These are phyloP conservation scores for Houttuynia cordata DNA, from an alignment of 164 flowering plant genomes.

Conservation along the genomic window DNA sequence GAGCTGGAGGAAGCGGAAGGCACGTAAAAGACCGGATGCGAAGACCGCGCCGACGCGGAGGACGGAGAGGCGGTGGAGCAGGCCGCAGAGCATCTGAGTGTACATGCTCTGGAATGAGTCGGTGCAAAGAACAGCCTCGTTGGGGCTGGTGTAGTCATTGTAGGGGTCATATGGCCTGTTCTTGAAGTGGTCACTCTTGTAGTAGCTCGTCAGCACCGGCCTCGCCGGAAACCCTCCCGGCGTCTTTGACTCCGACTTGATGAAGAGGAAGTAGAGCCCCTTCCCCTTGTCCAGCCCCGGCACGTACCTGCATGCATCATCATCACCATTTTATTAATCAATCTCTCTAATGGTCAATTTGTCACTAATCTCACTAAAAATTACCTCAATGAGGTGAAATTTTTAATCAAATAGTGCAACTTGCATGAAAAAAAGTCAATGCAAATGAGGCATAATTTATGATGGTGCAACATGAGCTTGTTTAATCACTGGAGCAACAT, in stretches of 20 bases:
- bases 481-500: too few relatives aligned
- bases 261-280: conserved; percentile 25
- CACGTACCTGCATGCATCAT: conserved; percentile 18
- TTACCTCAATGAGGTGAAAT: too few relatives aligned
- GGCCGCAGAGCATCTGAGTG: conserved; percentile 40
- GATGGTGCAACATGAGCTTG: not conserved
- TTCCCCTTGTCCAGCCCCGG: conserved; percentile 35
- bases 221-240: conserved; percentile 33
- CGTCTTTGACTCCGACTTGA: conserved; percentile 26
- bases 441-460: not conserved
- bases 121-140: conserved; percentile 31
- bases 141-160: conserved; percentile 33
- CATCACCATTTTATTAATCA: too few relatives aligned
- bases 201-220: conserved; percentile 33
- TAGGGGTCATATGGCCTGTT: conserved; percentile 25
- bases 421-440: too few relatives aligned
- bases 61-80: conserved; percentile 22
- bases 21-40: conserved; percentile 36
- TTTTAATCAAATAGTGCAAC: too few relatives aligned
- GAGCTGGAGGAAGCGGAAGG: conserved; percentile 37
- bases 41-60: conserved; percentile 36
- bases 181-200: conserved; percentile 32
- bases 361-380: too few relatives aligned
- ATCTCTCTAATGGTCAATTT: too few relatives aligned
- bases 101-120: conserved; percentile 45